Conservation (phyloP, 73 alveolate genomes). For the Paramecium sexaurelia region DNA sequence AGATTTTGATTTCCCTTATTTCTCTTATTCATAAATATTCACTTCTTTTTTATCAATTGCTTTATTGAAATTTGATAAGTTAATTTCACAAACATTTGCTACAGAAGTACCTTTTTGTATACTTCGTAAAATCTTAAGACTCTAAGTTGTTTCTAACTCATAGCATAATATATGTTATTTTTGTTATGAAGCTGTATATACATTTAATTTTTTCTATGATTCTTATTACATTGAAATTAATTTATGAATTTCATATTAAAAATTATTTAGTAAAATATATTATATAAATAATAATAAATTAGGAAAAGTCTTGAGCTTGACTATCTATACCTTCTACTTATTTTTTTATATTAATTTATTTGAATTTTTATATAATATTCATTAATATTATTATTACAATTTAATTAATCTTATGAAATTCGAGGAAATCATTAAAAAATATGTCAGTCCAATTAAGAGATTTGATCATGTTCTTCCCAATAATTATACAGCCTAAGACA, state of each 20-base stretch:
- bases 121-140: background rate
- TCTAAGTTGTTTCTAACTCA: background rate
- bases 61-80: background rate
- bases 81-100: background rate
- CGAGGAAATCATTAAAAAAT: constrained; percentile 32
- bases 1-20: background rate
- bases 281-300: background rate
- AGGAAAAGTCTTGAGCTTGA: too few species aligned
- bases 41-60: background rate
- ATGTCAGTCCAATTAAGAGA: constrained; percentile 39
- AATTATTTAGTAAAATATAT: background rate
- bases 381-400: background rate
- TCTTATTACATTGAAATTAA: background rate
- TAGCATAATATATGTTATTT: background rate
- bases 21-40: background rate
- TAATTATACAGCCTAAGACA: constrained; percentile 44
- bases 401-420: background rate
- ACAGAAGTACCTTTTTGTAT: background rate
- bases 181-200: background rate
- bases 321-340: background rate
- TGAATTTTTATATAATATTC: background rate
- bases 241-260: background rate
- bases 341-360: background rate
- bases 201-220: background rate
- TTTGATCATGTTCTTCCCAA: constrained; percentile 14